Base-by-base conservation (phyloP, 306 rosid species). In the Macrotyloma uniflorum region DNA sequence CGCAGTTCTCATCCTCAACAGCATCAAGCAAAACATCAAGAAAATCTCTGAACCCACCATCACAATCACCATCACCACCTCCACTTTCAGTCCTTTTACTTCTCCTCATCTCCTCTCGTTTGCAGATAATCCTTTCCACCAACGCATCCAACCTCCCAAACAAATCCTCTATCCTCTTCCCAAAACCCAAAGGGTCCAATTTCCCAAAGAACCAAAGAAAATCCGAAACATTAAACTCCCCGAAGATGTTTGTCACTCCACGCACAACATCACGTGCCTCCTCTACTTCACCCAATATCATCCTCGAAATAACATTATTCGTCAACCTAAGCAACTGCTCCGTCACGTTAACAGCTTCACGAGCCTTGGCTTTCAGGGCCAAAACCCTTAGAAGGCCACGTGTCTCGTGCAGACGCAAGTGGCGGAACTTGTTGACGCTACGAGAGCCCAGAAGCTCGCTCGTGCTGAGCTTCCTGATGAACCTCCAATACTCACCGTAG, bases 21-120 rank as follows among this genome's bases (percentile, higher is more conserved):
- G 19, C 24, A 78, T 86, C 86, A 8, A 89, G 89, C 77, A 89
- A 75, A 53, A 83, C 72, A 55, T 86, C 89, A 18, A 89, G 86
- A 61, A 89, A 86, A 49, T 81, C 83, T 45, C 69, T 80, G 1
- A 80, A n/a, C n/a, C n/a, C n/a, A n/a, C n/a, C n/a, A n/a, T n/a
- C n/a, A n/a, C n/a, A n/a, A n/a, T n/a, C n/a, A n/a, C n/a, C 33
- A 12, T 11, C 3, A 23, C 38, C 6, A 35, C 6, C 8, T 18
- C 22, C 23, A 3, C 4, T 80, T 35, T 38, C 4, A 38, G 8
- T 3, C 3, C 66, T 2, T 3, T 8, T 8, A 14, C 66, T 53
- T 4, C 40, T 80, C 32, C 91, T 75, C 4, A 43, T 12, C 19
- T 82, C 58, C 79, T 89, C 85, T 0, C 88, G 86, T 10, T 85